Evolutionary conservation across 2,329 filamentous ascomycete genomes (phyloP), one percentile per base, ranked within the genome.

Genomic region (Exophiala spinifera): DNA sequence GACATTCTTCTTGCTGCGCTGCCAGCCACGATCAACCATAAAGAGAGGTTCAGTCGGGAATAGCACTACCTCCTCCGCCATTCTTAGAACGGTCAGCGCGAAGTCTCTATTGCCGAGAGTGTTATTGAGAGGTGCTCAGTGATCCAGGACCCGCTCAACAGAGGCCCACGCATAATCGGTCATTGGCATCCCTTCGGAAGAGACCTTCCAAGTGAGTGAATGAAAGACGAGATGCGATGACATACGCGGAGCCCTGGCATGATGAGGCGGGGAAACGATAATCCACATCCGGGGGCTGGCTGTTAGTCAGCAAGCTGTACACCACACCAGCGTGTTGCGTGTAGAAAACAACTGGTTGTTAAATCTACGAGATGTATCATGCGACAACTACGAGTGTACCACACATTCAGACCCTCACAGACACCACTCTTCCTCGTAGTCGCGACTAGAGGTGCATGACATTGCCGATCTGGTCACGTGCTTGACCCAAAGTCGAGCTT

Each of bases 1-100:
- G 17, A 20, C 28, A 8, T 19, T 36, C 45, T 53, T 57, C 28
- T 31, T 56, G 39, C 49, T 49, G 11, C 57, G 50, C 21, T 60
- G 51, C 60, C 57, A 60, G 7, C 57, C 49, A 44, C 60, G 46
- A 42, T 62, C 60, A 15, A 62, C 55, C 54, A 62, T 60, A 37
- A 62, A 58, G 3, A 62, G 34, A 21, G 60, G 52, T 23, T 57
- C 40, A 11, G 49, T 40, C 2, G 58, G 58, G 15, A 56, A 58
- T 14, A 61, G 51, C 15, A 61, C 48, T 13, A 46, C 52, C 54
- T 59, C 56, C 33, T 56, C 58, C 5, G 49, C 48, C 58, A 60
- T 60, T 19, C 10, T 23, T 31, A 6, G 28, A 31, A 10, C 10
- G 28, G 11, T 31, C 28, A 31, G 28, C 6, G 28, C 10, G 28